Base-by-base conservation (phyloP, 768 basidiomycete species). In the Suillus alpinus region DNA sequence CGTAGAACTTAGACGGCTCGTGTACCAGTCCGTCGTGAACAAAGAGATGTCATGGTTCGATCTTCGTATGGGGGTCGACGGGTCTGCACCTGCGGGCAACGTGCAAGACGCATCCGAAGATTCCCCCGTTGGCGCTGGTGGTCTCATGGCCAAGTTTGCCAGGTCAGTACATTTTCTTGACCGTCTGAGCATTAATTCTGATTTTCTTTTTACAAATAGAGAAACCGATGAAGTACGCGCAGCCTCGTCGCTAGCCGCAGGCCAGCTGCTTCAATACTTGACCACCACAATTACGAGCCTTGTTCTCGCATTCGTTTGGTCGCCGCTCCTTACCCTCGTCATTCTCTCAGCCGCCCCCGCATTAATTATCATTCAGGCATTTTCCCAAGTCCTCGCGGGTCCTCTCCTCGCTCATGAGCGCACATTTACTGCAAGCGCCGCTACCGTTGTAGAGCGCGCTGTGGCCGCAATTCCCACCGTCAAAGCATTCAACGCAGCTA, bases 41-140 rank as follows among this genome's bases (percentile, higher is more conserved):
- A 89, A 88, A 68, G 86, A 88, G 23, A 89, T 96, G 84, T 80
- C 81, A n/a, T 97, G 95, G 95, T 97, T 94, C 70, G 95, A 97
- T 74, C 73, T 83, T 43, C 87, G 91, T 59, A 87, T 89, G 82
- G 86, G 84, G 57, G 75, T 76, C 9, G 86, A 85, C 26, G 80
- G 79, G 41, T 73, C 79, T 26, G 77, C 74, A 7, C 23, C 34
- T 23, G 52, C 52, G 8, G 52, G 36, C 20, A 64, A 71, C 57
- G 68, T 71, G 63, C 71, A 77, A 47, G 74, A 73, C 65, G 62
- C 64, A 41, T 60, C 60, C 49, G 78, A 81, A 37, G 75, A 73
- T 36, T 82, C 83, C 29, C 81, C 84, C 41, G 77, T 88, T 52
- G 92, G 92, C 62, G 93, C 94, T 55, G 94, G 90, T 62, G 95